Evolutionary conservation across 257 asterid species (phyloP), one percentile per base, ranked within the genome.

Genomic region (Nicotiana otophora): DNA sequence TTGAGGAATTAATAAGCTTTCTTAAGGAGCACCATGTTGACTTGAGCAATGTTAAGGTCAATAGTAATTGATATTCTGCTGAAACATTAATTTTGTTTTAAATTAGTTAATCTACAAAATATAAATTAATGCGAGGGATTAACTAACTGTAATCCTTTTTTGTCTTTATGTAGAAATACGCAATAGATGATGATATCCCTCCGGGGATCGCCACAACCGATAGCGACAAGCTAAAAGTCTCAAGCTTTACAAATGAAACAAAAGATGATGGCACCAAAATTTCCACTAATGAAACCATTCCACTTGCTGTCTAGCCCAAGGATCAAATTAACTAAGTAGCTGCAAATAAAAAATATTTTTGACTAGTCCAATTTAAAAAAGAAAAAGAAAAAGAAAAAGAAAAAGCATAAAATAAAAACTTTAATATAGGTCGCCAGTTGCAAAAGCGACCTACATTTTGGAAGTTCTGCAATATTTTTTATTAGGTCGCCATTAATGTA

Each of bases 11-110:
- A 54, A 48, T 81, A 42, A 57, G 58, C 19, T 84, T 84, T 80
- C 82, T 84, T 31, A 62, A 48, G 77, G 60, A 84, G 20, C 84
- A 80, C 30, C 77, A 63, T 23, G 77, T 72, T n/a, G 82, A 80
- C 51, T 19, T 81, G 54, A 69, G 34, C 42, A 81, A 36, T 70
- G 84, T 84, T 26, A 72, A 84, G 84, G 86, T 84, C 53, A 1
- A 17, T 26, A 55, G 4, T 51, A 51, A 51, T 51, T 51, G 57
- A 51, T 11, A 10, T 51, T 51, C 57, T 51, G 57, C n/a, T n/a
- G 5, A 51, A 51, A 39, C 17, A 17, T 51, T 51, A 51, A 51
- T 12, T 4, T 12, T 48, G 4, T 6, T 11, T 74, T 74, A 48
- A 46, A 23, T 48, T 48, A 12, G 39, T 74, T 74, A 57, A 48